phyloP scores from a whole-genome alignment of 345 rosid genomes.

The Rubroshorea leprosula region DNA sequence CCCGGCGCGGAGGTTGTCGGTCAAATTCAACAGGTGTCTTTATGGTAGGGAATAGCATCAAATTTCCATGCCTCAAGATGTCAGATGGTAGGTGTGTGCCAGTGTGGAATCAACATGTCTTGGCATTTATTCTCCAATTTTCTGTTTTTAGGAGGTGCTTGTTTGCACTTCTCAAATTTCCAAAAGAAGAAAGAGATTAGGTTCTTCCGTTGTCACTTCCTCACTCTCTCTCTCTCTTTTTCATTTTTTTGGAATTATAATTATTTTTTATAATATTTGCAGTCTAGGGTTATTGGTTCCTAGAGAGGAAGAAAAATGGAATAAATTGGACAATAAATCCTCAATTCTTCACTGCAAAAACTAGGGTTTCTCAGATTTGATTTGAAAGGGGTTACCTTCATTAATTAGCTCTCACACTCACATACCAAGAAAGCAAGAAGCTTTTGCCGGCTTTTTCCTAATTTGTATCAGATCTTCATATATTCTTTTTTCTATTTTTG shows the following conservation, averaged over 20 bases:
- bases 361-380: too few species aligned
- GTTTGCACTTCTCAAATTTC: slow-evolving; percentile 29
- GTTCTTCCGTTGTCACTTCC: slow-evolving; percentile 22
- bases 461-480: not conserved
- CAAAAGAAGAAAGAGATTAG: slow-evolving; percentile 61
- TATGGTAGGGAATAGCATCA: slow-evolving; percentile 8
- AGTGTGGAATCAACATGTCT: slow-evolving; percentile 25
- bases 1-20: slow-evolving; percentile 49
- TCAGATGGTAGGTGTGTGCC: not conserved
- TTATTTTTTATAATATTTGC: not conserved
- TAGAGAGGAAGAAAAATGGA: too few species aligned
- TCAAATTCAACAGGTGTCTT: slow-evolving; percentile 38
- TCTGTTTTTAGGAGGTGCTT: slow-evolving; percentile 27
- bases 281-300: slow-evolving; percentile 28
- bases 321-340: not conserved
- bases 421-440: not conserved
- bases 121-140: slow-evolving; percentile 38
- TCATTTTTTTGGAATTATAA: slow-evolving; percentile 2
- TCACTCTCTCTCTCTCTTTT: not conserved
- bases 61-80: slow-evolving; percentile 27
- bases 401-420: too few species aligned
- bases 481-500: not conserved
- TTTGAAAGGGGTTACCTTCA: too few species aligned
- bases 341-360: too few species aligned
- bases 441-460: not conserved